phyloP scores from a whole-genome alignment of 257 asterid genomes.

The Eucommia ulmoides region DNA sequence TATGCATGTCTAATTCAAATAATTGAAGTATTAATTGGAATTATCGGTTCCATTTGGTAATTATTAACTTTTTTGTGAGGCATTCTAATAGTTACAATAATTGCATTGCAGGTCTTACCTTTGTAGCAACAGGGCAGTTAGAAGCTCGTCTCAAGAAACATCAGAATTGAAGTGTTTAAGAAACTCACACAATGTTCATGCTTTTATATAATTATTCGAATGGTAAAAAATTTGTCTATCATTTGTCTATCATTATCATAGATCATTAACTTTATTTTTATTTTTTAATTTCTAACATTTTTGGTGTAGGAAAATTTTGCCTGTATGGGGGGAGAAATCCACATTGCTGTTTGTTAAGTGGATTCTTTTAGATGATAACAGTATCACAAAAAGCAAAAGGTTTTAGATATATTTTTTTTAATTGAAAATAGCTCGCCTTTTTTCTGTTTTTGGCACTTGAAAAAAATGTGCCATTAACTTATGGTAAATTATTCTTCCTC shows the following conservation, averaged over 20 bases:
- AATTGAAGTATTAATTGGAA: background rate
- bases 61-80: background rate
- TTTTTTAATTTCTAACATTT: too few relatives aligned
- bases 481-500: too few relatives aligned
- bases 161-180: constrained; percentile 39
- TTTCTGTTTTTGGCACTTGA: too few relatives aligned
- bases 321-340: background rate
- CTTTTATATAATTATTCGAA: background rate
- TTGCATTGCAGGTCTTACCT: constrained; percentile 32
- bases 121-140: constrained; percentile 45
- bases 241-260: background rate
- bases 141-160: constrained; percentile 30
- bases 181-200: too few relatives aligned
- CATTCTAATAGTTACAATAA: too few relatives aligned
- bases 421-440: too few relatives aligned
- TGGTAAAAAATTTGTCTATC: background rate
- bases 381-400: too few relatives aligned
- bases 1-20: constrained; percentile 3
- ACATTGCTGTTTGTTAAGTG: background rate
- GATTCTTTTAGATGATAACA: too few relatives aligned
- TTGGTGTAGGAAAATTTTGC: background rate
- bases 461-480: too few relatives aligned
- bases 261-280: too few relatives aligned
- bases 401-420: too few relatives aligned
- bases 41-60: background rate